Percentiles rank a stretch among this genome's conserved stretches.
Evolutionary conservation across 2,329 filamentous ascomycete species (phyloP).

Genomic region (Beauveria australis): DNA sequence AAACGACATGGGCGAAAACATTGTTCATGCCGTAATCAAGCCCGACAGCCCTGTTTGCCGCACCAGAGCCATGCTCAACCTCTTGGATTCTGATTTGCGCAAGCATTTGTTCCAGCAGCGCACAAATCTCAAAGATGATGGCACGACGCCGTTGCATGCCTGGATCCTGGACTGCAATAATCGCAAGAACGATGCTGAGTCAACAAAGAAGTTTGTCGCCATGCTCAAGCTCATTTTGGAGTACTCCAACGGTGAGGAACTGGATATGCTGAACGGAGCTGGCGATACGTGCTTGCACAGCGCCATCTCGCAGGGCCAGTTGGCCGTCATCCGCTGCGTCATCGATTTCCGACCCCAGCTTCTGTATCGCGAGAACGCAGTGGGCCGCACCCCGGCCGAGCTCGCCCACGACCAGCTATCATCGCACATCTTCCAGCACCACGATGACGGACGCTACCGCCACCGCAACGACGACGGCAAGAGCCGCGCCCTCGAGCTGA

Average conservation of each 20-base stretch:
- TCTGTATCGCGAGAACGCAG: constrained; percentile 64
- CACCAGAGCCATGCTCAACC: constrained; percentile 41
- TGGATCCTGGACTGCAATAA: constrained; percentile 37
- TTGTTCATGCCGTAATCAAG: constrained; percentile 52
- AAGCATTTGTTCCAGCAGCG: constrained; percentile 52
- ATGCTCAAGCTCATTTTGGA: constrained; percentile 43
- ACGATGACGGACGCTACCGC: constrained; percentile 2
- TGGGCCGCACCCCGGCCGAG: constrained; percentile 65
- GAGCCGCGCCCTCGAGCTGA: not conserved
- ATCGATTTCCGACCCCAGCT: constrained; percentile 50
- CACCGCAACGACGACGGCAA: not conserved
- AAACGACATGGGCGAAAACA: constrained; percentile 54
- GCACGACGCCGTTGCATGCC: constrained; percentile 55
- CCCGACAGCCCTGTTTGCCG: constrained; percentile 24
- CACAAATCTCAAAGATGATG: constrained; percentile 39
- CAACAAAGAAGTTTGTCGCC: constrained; percentile 21
- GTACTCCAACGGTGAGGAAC: constrained; percentile 47
- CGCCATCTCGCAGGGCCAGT: constrained; percentile 33
- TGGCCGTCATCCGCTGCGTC: constrained; percentile 33
- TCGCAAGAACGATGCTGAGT: constrained; percentile 11
- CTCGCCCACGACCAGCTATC: constrained; percentile 50
- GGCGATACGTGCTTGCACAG: constrained; percentile 60
- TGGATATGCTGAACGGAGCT: constrained; percentile 52
- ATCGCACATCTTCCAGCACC: constrained; percentile 25
- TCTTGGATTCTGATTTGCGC: constrained; percentile 51